phyloP scores from a whole-genome alignment of 2,329 filamentous ascomycete genomes.

The Paecilomyces dactylethromorphus region DNA sequence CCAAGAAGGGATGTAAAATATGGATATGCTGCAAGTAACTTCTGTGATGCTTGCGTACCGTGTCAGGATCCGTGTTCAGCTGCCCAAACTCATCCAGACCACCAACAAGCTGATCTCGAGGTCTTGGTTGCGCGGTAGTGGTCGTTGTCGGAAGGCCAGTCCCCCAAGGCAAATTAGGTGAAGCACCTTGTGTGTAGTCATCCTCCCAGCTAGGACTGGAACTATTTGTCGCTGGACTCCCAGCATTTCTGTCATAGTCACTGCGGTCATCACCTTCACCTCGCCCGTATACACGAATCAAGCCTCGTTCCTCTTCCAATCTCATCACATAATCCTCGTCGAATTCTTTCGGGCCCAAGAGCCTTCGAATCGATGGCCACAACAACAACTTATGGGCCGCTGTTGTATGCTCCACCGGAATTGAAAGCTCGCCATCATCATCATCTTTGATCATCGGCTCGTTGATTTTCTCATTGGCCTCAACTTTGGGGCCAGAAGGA shows the following conservation, averaged over 20 bases:
- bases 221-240: conserved; percentile 24
- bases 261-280: conserved; percentile 66
- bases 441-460: not conserved
- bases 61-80: conserved; percentile 47
- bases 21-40: conserved; percentile 57
- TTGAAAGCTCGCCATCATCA: conserved; percentile 31
- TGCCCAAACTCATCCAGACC: conserved; percentile 46
- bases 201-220: conserved; percentile 19
- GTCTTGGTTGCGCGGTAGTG: conserved; percentile 15
- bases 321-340: conserved; percentile 68
- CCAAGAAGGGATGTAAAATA: conserved; percentile 58
- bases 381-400: conserved; percentile 75
- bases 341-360: conserved; percentile 54
- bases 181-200: conserved; percentile 28
- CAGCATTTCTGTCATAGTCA: conserved; percentile 32
- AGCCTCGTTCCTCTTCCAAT: conserved; percentile 65
- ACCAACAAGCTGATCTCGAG: conserved; percentile 29
- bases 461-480: not conserved
- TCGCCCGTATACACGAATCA: conserved; percentile 68
- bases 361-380: conserved; percentile 60
- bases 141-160: conserved; percentile 31
- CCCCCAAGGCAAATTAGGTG: conserved; percentile 49
- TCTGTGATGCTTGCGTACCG: conserved; percentile 44
- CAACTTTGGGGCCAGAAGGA: not conserved
- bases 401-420: conserved; percentile 82